Evolutionary conservation across 2,329 filamentous ascomycete species (phyloP), one percentile per base, ranked within the genome.

Genomic region (Pseudogymnoascus sp.): DNA sequence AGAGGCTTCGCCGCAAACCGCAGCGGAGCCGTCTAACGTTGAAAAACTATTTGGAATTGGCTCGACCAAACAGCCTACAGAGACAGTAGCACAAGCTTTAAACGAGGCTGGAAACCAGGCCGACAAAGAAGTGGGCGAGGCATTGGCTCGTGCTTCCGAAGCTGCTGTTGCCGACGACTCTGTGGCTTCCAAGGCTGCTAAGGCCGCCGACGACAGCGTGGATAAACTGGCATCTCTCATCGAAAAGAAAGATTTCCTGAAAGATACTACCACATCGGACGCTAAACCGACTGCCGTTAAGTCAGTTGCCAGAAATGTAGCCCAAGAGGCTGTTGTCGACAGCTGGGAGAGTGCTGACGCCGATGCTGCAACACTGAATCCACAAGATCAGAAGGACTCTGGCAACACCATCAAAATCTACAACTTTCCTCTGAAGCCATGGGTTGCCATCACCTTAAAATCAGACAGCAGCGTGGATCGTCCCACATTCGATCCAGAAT

Each of bases 351-450:
- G 87, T 66, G 90, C 88, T 3, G 90, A 92, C 69, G 84, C 84
- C 61, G 86, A 87, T 65, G 87, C 88, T 64, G 81, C 86, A 71
- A 80, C 48, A 33, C 29, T 55, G 5, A 27, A 27, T 21, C 5
- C 29, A 21, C 79, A 82, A 55, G 82, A 84, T 35, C 88, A 91
- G 73, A 86, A 88, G 67, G 85, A 86, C 63, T 82, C 85, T 60
- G 75, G 83, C 3, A 77, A 80, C 52, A 81, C 86, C 27, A 85
- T 96, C 67, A 87, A 84, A 72, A 92, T 97, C 55, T 94, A 90
- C 78, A 96, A 96, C 74, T 96, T 99, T 74, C 94, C 33, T 25
- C 91, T 99, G 87, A 90, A 89, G 74, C 94, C 94, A 3, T 99
- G 95, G 81, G 92, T 96, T 67, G 89, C 92, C 18, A 94, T 99